Conservation (phyloP, 1,139 yeast genomes). For the Candida frijolesensis region DNA sequence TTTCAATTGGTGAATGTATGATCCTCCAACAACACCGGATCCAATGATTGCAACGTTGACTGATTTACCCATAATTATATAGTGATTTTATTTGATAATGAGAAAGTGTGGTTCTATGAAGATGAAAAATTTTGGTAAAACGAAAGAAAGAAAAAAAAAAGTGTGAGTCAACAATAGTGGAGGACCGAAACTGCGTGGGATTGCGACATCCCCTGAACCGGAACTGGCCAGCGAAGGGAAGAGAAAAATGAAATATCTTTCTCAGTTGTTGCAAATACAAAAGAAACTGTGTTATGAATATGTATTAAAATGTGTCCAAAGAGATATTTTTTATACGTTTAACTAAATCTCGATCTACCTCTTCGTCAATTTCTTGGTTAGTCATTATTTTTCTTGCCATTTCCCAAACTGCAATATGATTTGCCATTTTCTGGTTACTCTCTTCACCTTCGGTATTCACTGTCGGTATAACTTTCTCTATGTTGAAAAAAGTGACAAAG, state of each 20-base stretch:
- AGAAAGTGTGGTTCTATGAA: neutral
- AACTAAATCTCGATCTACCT: slow-evolving; percentile 9
- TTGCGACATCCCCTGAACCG: neutral
- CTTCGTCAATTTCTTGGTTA: slow-evolving; percentile 8
- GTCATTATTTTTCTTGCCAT: slow-evolving; percentile 19
- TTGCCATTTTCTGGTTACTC: slow-evolving; percentile 40
- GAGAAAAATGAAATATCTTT: too few species aligned
- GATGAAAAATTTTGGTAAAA: neutral
- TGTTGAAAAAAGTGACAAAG: slow-evolving; percentile 57
- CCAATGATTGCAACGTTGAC: slow-evolving; percentile 85
- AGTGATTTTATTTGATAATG: neutral
- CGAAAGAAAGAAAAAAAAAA: neutral
- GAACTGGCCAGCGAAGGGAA: neutral
- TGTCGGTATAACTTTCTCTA: slow-evolving; percentile 70
- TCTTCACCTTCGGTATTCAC: slow-evolving; percentile 57
- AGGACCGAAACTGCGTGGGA: neutral
- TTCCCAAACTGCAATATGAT: slow-evolving; percentile 53
- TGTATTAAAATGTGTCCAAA: slow-evolving; percentile 21
- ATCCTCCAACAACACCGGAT: slow-evolving; percentile 94
- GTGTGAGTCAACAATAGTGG: neutral
- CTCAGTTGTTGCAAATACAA: too few species aligned
- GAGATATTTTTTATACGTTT: slow-evolving; percentile 18
- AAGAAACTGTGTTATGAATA: neutral
- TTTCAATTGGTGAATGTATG: slow-evolving; percentile 66
- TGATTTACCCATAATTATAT: slow-evolving; percentile 48